Percentiles rank a stretch among this genome's conserved stretches.
Evolutionary conservation across 169 alveolate species (phyloP).

Genomic region (Plasmodium coatneyi): DNA sequence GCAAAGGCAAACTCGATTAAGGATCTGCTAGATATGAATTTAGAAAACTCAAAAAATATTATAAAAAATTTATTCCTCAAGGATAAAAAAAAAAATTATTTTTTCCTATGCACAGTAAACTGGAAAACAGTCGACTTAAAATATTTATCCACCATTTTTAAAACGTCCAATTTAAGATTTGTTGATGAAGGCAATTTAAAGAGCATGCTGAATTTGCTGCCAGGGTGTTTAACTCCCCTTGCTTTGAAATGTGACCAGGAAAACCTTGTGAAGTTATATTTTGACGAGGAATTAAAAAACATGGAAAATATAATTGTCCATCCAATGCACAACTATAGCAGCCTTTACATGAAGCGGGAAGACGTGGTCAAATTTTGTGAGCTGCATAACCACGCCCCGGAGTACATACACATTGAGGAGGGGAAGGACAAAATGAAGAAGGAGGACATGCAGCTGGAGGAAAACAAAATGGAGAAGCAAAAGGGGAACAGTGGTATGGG

Average conservation of each 20-base stretch:
- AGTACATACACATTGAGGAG: conserved; percentile 27
- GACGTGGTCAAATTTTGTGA: conserved; percentile 75
- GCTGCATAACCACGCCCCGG: conserved; percentile 47
- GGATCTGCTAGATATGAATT: conserved; percentile 71
- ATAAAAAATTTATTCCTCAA: conserved; percentile 78
- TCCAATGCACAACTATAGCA: conserved; percentile 72
- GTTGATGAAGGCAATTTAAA: conserved; percentile 84
- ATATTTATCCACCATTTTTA: conserved; percentile 76
- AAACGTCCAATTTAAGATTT: conserved; percentile 83
- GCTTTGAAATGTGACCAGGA: conserved; percentile 84
- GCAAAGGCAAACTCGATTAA: conserved; percentile 54
- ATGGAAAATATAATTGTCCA: conserved; percentile 75
- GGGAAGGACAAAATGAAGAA: conserved; percentile 2
- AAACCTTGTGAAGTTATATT: conserved; percentile 20
- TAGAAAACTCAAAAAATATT: conserved; percentile 35
- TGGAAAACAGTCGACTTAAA: conserved; percentile 80
- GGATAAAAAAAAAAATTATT: conserved; percentile 78
- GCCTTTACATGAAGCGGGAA: conserved; percentile 66
- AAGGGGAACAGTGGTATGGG: background rate
- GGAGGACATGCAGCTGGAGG: conserved; percentile 11
- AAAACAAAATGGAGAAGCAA: conserved; percentile 6
- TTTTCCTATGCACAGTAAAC: conserved; percentile 73
- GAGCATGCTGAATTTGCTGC: conserved; percentile 77
- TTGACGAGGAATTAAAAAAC: conserved; percentile 70
- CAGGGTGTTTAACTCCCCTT: conserved; percentile 86